phyloP scores from a whole-genome alignment of 1,139 yeast species.

The Scheffersomyces titani region DNA sequence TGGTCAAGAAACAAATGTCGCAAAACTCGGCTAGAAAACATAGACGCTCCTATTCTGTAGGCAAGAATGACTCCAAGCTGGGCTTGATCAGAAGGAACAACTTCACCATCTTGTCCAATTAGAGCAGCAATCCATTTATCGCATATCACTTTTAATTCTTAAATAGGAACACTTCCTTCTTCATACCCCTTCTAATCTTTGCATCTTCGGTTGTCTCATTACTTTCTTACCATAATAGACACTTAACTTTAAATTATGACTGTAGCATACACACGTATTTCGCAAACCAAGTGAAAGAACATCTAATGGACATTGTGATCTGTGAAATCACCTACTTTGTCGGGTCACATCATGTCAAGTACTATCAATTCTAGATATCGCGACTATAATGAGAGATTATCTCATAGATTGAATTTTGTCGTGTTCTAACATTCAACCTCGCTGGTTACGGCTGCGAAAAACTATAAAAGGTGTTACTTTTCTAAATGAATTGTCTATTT shows the following conservation, averaged over 20 bases:
- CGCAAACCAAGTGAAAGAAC: too few species aligned
- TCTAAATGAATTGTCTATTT: background rate
- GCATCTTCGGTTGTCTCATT: background rate
- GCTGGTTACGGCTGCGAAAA: background rate
- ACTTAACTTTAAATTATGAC: background rate
- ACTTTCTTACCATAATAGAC: background rate
- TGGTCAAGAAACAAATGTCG: constrained; percentile 13
- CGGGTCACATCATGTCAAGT: too few species aligned
- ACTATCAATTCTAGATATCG: background rate
- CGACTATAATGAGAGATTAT: too few species aligned
- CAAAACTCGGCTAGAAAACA: constrained; percentile 19
- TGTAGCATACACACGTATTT: background rate
- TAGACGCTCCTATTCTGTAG: constrained; percentile 41
- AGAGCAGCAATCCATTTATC: background rate
- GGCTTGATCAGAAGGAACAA: constrained; percentile 34
- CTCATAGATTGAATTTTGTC: too few species aligned
- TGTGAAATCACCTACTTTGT: too few species aligned
- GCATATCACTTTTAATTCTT: background rate
- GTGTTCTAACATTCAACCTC: background rate
- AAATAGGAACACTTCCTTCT: background rate
- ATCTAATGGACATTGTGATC: too few species aligned
- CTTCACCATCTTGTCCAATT: constrained; percentile 20
- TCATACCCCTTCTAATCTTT: background rate
- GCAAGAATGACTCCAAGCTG: constrained; percentile 39
- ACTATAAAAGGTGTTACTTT: background rate